Base-by-base conservation (phyloP, 2,329 filamentous ascomycete genomes). In the Juglanconis sp. region DNA sequence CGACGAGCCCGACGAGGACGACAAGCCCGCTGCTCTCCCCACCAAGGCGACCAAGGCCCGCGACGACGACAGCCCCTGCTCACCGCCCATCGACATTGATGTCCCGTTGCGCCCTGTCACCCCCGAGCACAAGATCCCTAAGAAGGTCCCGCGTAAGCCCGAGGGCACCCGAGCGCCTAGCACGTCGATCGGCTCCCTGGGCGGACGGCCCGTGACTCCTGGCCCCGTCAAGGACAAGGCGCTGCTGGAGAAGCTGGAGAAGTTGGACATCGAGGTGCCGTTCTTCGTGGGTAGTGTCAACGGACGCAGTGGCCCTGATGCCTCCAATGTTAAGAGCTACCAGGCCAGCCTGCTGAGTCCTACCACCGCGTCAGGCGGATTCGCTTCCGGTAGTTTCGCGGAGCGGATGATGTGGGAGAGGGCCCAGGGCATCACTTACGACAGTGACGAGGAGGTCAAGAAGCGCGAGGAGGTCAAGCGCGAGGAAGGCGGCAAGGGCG, bases 281-380 rank as follows among this genome's bases (percentile, higher is more conserved):
- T 71, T 71, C 7, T 77, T 77, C 62, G 74, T 79, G 1, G 77
- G 77, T 8, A 77, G 76, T 62, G 65, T 79, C 5, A 67, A 74
- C 55, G 72, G 69, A 35, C 63, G 66, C 11, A 69, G 62, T 34
- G 53, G 66, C n/a, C 61, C 66, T 7, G 71, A 73, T 56, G 62
- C 67, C 31, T 65, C 61, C 7, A 66, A 70, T 42, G 34, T 67
- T 54, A 68, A 67, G 38, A 73, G 70, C 62, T 69, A 70, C 63
- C 57, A 69, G 46, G 69, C 68, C 32, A 68, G 64, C 46, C 54
- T 70, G 52, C 34, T 57, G 42, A 64, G 60, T 38, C 65, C 58
- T n/a, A 51, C 36, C 36, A 49, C 50, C 11, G 53, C 60, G 38
- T 64, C 59, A 5, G 67, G 65, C 34, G 46, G 46, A 48, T 48